phyloP scores from a whole-genome alignment of 768 basidiomycete genomes.

The Termitomyces sp. region DNA sequence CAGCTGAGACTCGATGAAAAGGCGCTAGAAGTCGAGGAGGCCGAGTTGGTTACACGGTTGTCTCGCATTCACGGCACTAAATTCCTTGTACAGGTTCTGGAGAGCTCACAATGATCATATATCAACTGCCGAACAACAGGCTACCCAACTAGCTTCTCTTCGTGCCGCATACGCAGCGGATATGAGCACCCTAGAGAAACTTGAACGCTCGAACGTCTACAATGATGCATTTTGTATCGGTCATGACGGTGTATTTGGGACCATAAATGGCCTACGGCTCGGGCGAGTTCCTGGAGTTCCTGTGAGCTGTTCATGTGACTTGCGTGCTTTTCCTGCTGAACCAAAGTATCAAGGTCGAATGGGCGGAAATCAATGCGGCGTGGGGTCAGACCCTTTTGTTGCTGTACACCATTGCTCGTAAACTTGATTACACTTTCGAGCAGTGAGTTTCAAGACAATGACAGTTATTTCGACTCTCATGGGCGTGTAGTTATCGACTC shows the following conservation, averaged over 20 bases:
- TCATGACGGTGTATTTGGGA: constrained; percentile 92
- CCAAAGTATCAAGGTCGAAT: constrained; percentile 68
- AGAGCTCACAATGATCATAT: constrained; percentile 71
- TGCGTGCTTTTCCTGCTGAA: constrained; percentile 7
- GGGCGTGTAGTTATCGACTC: constrained; percentile 67
- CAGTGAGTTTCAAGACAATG: constrained; percentile 47
- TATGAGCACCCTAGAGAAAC: constrained; percentile 71
- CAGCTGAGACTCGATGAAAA: constrained; percentile 76
- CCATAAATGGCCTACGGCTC: constrained; percentile 93
- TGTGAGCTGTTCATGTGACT: constrained; percentile 38
- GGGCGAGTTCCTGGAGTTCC: constrained; percentile 83
- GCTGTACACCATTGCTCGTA: constrained; percentile 86
- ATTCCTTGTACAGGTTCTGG: constrained; percentile 64
- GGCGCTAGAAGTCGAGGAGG: constrained; percentile 77
- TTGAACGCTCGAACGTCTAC: constrained; percentile 92
- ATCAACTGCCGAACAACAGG: constrained; percentile 60
- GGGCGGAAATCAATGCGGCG: constrained; percentile 98
- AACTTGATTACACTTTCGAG: constrained; percentile 86
- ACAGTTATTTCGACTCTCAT: not conserved
- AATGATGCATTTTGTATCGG: constrained; percentile 96
- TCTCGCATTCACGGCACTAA: constrained; percentile 6
- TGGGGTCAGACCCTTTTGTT: constrained; percentile 96
- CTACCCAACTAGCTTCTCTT: constrained; percentile 65
- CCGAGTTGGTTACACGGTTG: constrained; percentile 51
- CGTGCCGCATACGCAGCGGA: constrained; percentile 79